These are phyloP conservation scores for Calycina marina DNA, from an alignment of 2,329 filamentous ascomycete species.

Conservation along the genomic window DNA sequence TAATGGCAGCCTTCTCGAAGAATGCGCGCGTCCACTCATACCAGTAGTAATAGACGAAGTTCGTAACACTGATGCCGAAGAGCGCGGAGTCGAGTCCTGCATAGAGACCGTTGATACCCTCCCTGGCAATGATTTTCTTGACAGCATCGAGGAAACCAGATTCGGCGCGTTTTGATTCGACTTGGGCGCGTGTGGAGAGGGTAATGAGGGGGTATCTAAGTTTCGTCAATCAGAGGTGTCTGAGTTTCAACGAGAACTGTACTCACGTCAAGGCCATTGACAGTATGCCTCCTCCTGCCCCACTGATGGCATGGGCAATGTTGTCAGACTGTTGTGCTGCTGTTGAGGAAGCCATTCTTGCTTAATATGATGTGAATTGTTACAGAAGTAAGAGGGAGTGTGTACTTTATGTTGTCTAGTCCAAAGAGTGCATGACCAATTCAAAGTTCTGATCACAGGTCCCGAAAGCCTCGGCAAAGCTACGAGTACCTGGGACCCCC, in stretches of 20 bases:
- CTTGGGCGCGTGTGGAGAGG: slow-evolving; percentile 90
- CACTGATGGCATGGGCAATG: slow-evolving; percentile 86
- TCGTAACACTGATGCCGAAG: slow-evolving; percentile 95
- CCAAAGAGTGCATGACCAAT: too few species aligned
- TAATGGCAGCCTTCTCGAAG: slow-evolving; percentile 66
- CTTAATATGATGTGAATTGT: too few species aligned
- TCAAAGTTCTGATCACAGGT: too few species aligned
- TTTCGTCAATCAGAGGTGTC: too few species aligned
- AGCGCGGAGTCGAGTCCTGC: slow-evolving; percentile 85
- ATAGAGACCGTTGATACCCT: slow-evolving; percentile 81
- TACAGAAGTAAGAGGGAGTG: too few species aligned
- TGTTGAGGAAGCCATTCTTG: slow-evolving; percentile 18
- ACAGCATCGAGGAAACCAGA: slow-evolving; percentile 74
- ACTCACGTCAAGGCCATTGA: slow-evolving; percentile 87
- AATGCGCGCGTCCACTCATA: slow-evolving; percentile 91
- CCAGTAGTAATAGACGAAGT: slow-evolving; percentile 99
- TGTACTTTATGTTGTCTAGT: too few species aligned
- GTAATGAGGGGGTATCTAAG: slow-evolving; percentile 94
- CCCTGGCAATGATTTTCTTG: slow-evolving; percentile 75
- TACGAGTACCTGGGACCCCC: too few species aligned
- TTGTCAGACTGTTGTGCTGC: slow-evolving; percentile 66
- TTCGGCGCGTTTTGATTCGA: slow-evolving; percentile 87
- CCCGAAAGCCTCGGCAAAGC: too few species aligned
- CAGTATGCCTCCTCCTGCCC: slow-evolving; percentile 81
- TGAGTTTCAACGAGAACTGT: slow-evolving; percentile 5